Base-by-base conservation (phyloP, 257 asterid genomes). In the Gynochthodes officinalis region DNA sequence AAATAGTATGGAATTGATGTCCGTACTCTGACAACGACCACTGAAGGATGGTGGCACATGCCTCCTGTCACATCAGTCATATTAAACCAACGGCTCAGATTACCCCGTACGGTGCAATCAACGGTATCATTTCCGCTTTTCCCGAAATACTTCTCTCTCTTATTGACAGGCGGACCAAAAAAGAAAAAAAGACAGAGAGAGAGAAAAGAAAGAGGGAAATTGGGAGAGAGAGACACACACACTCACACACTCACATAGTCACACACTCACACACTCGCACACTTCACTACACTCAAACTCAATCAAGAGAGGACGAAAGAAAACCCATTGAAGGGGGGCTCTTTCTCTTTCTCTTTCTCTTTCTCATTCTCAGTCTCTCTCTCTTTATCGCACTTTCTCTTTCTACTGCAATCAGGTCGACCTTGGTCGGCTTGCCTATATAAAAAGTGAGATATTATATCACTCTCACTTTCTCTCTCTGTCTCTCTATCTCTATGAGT, bases 21-120 rank as follows among this genome's bases (percentile, higher is more conserved):
- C 93, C 96, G 97, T 90, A 93, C 98, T 85, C 93, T 86, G 96
- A 92, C 91, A 89, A 84, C 84, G 96, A 92, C 98, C 88, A 86
- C 84, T 86, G 95, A 86, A 83, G 93, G 87, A 90, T 92, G 93
- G 96, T 85, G 89, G 90, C 97, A 93, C 98, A 93, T 93, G 98
- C 96, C 72, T 78, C 86, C 86, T 90, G 97, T 93, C 95, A 90
- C 79, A 89, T 90, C 95, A 84, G 68, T 77, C 76, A 76, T 61
- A 50, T 73, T 19, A 32, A 55, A 35, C 68, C 76, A 54, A 88
- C 89, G 96, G 87, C 61, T 77, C 11, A 0, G 87, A 90, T 89
- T 78, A 15, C 76, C 19, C 76, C 68, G 93, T 88, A 92, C 94
- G 82, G 37, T 76, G 58, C 30, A 5, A 65, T 82, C 75, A 54